Evolutionary conservation across 441 rosid species (phyloP).

Genomic region (Raphanus hybrid): DNA sequence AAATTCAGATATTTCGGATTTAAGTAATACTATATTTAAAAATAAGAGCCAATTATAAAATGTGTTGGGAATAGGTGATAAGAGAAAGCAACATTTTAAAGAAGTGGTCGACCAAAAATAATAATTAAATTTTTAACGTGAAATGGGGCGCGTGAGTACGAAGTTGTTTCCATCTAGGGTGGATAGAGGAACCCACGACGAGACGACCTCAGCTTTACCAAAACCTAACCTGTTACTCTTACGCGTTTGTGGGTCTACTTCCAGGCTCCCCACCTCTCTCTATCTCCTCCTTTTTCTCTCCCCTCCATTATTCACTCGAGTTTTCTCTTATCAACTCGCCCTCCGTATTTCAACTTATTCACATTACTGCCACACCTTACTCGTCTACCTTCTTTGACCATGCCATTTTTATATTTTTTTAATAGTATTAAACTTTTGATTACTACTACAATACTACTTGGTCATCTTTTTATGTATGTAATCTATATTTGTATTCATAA

Average conservation of each 20-base stretch:
- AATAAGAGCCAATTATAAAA: neutral
- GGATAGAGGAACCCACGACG: constrained; percentile 40
- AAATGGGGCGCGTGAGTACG: constrained; percentile 35
- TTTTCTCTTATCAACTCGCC: neutral
- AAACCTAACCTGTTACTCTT: constrained; percentile 24
- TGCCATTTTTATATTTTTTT: neutral
- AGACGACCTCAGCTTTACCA: constrained; percentile 22
- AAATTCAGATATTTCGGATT: neutral
- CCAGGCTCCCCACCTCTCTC: neutral
- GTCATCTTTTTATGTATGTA: neutral
- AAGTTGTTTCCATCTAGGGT: constrained; percentile 14
- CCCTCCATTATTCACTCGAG: constrained; percentile 8
- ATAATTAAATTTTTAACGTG: neutral
- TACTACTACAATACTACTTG: neutral
- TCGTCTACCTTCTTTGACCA: constrained; percentile 36
- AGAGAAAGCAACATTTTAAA: constrained; percentile 31
- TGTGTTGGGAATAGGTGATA: constrained; percentile 26
- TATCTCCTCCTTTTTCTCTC: constrained; percentile 7
- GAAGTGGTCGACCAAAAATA: constrained; percentile 36
- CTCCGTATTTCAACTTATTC: neutral
- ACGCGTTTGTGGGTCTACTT: constrained; percentile 32
- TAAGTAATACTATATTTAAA: neutral
- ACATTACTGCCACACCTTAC: constrained; percentile 27
- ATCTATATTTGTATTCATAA: neutral
- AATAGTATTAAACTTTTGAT: neutral